A percentile compares a stretch with the other conserved stretches of the same genome.
Evolutionary conservation across 352 stramenopile species (phyloP).

Genomic region (Globisporangium ultimum): DNA sequence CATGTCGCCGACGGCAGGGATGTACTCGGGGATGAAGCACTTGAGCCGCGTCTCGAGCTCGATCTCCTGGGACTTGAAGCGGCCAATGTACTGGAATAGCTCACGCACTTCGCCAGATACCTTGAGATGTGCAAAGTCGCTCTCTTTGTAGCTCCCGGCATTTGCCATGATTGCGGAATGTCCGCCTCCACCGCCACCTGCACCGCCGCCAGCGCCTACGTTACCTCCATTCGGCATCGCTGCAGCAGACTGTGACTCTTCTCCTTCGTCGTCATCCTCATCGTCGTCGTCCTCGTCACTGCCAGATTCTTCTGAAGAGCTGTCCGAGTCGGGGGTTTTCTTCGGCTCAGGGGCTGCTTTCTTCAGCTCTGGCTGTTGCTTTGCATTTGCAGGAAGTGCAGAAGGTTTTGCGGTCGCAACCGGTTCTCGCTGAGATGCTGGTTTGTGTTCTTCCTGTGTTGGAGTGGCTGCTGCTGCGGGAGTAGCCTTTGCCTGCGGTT

Average conservation of each 20-base stretch:
- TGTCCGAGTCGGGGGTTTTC: conserved; percentile 55
- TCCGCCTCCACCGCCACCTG: conserved; percentile 20
- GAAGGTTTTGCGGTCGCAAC: not conserved
- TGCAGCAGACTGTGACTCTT: conserved; percentile 23
- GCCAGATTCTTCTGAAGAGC: conserved; percentile 62
- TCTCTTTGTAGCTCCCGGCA: conserved; percentile 82
- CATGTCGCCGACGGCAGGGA: conserved; percentile 95
- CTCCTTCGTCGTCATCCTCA: conserved; percentile 56
- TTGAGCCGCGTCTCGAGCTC: conserved; percentile 94
- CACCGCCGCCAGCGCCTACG: conserved; percentile 1
- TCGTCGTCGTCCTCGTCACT: conserved; percentile 70
- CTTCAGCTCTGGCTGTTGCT: conserved; percentile 19
- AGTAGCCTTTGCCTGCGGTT: conserved; percentile 6
- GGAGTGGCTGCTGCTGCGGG: conserved; percentile 3
- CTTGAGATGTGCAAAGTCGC: conserved; percentile 85
- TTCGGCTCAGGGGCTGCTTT: conserved; percentile 44
- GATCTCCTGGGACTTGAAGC: conserved; percentile 95
- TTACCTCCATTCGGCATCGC: not conserved
- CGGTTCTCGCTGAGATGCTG: conserved; percentile 9
- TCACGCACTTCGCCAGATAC: conserved; percentile 89
- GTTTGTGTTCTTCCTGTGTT: conserved; percentile 14
- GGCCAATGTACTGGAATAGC: conserved; percentile 92
- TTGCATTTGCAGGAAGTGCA: not conserved
- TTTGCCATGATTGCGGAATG: conserved; percentile 67
- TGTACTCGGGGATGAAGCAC: conserved; percentile 97